phyloP scores from a whole-genome alignment of 495 filamentous ascomycete genomes.

The Lasiosphaeria miniovina region DNA sequence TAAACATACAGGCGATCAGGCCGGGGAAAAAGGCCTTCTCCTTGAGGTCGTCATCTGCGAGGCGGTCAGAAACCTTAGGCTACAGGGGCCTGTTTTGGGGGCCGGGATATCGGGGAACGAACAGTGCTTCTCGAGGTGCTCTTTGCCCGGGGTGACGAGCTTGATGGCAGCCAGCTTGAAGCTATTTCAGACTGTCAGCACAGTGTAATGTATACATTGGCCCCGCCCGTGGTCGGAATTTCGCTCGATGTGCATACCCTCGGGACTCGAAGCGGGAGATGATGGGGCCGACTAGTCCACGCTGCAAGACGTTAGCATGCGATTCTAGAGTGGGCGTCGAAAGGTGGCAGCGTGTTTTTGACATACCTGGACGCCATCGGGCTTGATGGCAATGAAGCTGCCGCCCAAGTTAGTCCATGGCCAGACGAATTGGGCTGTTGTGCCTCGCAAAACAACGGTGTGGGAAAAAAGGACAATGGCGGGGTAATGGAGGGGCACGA shows the following conservation, averaged over 20 bases:
- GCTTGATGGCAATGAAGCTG: slow-evolving; percentile 99
- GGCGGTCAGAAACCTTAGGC: slow-evolving; percentile 29
- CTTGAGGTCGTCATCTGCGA: slow-evolving; percentile 74
- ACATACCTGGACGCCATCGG: slow-evolving; percentile 95
- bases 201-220: slow-evolving; percentile 1
- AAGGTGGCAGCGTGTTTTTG: slow-evolving; percentile 7
- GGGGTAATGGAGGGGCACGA: slow-evolving; percentile 30
- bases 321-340: slow-evolving; percentile 11
- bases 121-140: slow-evolving; percentile 96
- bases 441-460: background rate
- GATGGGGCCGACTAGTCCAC: slow-evolving; percentile 94
- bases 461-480: slow-evolving; percentile 19
- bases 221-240: background rate
- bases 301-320: slow-evolving; percentile 50
- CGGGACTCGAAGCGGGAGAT: slow-evolving; percentile 95
- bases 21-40: slow-evolving; percentile 95
- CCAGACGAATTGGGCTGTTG: slow-evolving; percentile 11
- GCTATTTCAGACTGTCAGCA: slow-evolving; percentile 42
- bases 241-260: slow-evolving; percentile 54
- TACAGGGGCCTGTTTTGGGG: background rate
- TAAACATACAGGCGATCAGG: slow-evolving; percentile 73
- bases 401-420: slow-evolving; percentile 46
- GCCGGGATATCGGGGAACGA: slow-evolving; percentile 19
- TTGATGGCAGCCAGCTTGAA: slow-evolving; percentile 99
- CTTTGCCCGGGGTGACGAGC: slow-evolving; percentile 79